phyloP scores from a whole-genome alignment of 169 alveolate genomes.

The Cryptosporidium parvum region DNA sequence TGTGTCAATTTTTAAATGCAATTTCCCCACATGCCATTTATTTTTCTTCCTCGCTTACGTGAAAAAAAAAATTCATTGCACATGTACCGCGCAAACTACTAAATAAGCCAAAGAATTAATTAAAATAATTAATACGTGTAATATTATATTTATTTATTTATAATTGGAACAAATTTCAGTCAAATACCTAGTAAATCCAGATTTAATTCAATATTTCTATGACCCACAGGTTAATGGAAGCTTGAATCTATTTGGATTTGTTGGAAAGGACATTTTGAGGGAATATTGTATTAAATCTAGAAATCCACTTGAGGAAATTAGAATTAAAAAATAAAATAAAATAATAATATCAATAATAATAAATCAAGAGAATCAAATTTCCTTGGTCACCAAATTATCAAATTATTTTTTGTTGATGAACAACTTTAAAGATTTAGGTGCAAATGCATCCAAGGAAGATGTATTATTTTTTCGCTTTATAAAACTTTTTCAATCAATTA shows the following conservation, averaged over 20 bases:
- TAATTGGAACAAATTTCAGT: too few relatives aligned
- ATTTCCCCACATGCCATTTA: conserved; percentile 59
- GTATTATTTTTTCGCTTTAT: conserved; percentile 28
- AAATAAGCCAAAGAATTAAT: neutral
- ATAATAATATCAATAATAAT: neutral
- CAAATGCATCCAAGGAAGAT: conserved; percentile 30
- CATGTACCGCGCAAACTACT: neutral
- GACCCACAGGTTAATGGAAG: neutral
- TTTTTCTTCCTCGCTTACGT: conserved; percentile 60
- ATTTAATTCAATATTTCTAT: too few relatives aligned
- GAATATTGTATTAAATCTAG: neutral
- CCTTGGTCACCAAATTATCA: neutral
- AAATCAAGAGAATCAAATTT: neutral
- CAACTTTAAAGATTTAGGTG: conserved; percentile 6
- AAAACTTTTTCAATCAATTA: conserved; percentile 21
- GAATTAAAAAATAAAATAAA: too few relatives aligned
- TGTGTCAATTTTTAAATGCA: conserved; percentile 42
- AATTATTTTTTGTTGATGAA: neutral
- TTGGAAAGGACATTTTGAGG: neutral
- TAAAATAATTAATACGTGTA: neutral
- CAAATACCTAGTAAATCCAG: neutral
- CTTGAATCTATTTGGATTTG: neutral
- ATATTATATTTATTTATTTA: too few relatives aligned
- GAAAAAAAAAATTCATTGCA: conserved; percentile 14
- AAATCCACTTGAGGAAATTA: neutral